These are phyloP conservation scores for Phialophora tarda DNA, from an alignment of 2,329 filamentous ascomycete genomes.

Conservation along the genomic window DNA sequence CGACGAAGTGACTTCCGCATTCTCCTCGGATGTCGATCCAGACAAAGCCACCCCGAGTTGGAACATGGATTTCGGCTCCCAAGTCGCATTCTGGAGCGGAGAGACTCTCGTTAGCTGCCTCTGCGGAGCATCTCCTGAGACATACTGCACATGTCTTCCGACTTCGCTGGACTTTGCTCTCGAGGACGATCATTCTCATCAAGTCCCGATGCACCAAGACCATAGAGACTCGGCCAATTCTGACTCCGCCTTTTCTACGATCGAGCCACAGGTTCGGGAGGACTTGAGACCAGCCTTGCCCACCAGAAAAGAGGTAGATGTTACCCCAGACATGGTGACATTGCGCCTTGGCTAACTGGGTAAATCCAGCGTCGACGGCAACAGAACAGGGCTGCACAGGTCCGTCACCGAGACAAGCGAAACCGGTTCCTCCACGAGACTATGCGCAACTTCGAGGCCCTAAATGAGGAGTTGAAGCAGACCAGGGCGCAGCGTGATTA, in stretches of 20 bases:
- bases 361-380: conserved; percentile 18
- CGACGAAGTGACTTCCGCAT: not conserved
- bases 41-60: not conserved
- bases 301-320: conserved; percentile 20
- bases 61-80: not conserved
- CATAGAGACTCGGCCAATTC: not conserved
- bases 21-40: conserved; percentile 1
- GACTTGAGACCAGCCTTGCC: not conserved
- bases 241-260: not conserved
- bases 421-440: conserved; percentile 23
- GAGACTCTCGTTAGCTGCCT: conserved; percentile 4
- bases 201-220: not conserved
- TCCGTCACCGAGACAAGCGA: conserved; percentile 20
- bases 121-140: conserved; percentile 5
- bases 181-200: not conserved
- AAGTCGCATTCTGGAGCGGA: not conserved
- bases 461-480: conserved; percentile 19
- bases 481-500: conserved; percentile 14
- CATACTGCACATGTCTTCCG: conserved; percentile 10
- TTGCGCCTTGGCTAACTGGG: conserved; percentile 1
- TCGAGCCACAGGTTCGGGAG: conserved; percentile 7
- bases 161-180: not conserved
- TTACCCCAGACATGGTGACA: not conserved
- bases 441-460: conserved; percentile 16
- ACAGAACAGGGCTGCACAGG: conserved; percentile 19